Percentiles rank a stretch among this genome's conserved stretches.
Evolutionary conservation across 352 stramenopile genomes (phyloP).

Genomic region (Paralagenidium karlingii): DNA sequence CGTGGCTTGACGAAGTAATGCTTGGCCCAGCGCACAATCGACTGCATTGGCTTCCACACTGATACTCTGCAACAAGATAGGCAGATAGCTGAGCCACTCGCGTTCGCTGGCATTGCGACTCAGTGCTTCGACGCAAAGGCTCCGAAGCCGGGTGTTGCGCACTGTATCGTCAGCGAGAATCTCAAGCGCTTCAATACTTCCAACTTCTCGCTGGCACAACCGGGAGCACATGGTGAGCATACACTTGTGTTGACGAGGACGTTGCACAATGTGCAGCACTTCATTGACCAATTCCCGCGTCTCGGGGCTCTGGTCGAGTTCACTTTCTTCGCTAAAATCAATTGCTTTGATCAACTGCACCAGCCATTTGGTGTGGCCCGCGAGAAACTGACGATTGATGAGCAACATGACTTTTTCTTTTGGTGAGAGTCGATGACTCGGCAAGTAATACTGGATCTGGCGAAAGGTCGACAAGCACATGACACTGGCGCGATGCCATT

Average conservation of each 20-base stretch:
- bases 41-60: constrained; percentile 52
- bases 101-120: constrained; percentile 52
- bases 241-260: constrained; percentile 60
- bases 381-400: constrained; percentile 67
- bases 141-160: constrained; percentile 34
- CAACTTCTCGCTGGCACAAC: constrained; percentile 58
- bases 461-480: constrained; percentile 84
- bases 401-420: constrained; percentile 62
- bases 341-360: constrained; percentile 76
- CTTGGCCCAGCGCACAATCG: constrained; percentile 49
- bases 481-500: constrained; percentile 77
- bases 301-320: constrained; percentile 4
- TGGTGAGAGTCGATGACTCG: constrained; percentile 55
- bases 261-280: constrained; percentile 46
- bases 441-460: constrained; percentile 82
- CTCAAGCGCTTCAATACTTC: constrained; percentile 66
- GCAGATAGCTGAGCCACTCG: constrained; percentile 70
- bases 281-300: constrained; percentile 34
- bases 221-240: constrained; percentile 83
- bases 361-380: constrained; percentile 74
- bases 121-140: constrained; percentile 49
- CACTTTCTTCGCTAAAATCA: constrained; percentile 44
- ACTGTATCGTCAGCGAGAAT: constrained; percentile 61
- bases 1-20: constrained; percentile 56
- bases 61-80: constrained; percentile 57